Base-by-base conservation (phyloP, 2,329 filamentous ascomycete species). In the Exophiala spinifera region DNA sequence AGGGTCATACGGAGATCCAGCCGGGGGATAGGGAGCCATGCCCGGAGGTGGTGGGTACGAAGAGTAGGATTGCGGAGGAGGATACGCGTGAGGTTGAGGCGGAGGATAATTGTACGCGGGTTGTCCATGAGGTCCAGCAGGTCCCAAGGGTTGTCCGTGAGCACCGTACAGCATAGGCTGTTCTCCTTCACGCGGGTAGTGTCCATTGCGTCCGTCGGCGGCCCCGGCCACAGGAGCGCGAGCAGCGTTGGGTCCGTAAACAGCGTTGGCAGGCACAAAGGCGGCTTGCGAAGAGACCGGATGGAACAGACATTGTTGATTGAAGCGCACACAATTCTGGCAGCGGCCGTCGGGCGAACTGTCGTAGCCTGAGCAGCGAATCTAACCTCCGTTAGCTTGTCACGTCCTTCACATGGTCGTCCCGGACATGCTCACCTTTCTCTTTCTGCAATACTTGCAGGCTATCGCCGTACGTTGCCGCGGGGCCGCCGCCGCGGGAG, bases 291-390 rank as follows among this genome's bases (percentile, higher is more conserved):
- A 86, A 3, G 84, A 88, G 20, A 89, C 86, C 2, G 86, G 86
- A 1, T 85, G 88, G 70, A 89, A 89, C 70, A 89, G 83, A 72
- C 86, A 89, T 67, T 88, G 85, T 70, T 89, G 86, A 61, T 86
- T 85, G 72, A 89, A 89, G 45, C 86, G 78, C 60, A 84, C 77
- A 67, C 86, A 89, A 69, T 89, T 89, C 65, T 79, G 82, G 75
- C 86, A 89, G 56, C 85, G 82, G 56, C 86, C 86, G 69, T 88
- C 84, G 36, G 85, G 81, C 36, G 84, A 87, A 53, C 80, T 81
- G 65, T 88, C 86, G 67, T 88, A 89, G 23, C 86, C 86, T 3
- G 86, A 88, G 75, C 86, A 89, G 56, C 86, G 84, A 69, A 89
- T 88, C 86, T 89, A 46, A 43, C n/a, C 34, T n/a, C 42, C 14